Conservation (phyloP, 2,329 filamentous ascomycete species). For the Didymella pomorum region DNA sequence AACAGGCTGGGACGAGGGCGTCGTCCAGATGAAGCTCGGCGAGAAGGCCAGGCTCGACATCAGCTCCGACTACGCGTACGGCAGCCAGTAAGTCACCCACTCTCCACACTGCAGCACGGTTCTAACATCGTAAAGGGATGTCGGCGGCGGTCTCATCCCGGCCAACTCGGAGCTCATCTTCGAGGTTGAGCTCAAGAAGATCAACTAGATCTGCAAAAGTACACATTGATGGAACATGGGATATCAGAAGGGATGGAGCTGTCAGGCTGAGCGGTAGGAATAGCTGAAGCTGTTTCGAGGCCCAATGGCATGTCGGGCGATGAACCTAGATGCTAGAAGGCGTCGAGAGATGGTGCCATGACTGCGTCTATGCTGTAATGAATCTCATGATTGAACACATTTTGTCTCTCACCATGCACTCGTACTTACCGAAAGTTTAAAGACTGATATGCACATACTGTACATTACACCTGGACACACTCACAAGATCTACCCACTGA, state of each 20-base stretch:
- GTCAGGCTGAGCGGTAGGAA: neutral
- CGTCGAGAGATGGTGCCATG: neutral
- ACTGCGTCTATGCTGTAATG: neutral
- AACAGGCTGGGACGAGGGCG: conserved; percentile 67
- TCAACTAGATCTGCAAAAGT: conserved; percentile 32
- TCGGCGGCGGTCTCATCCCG: conserved; percentile 73
- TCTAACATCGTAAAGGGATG: conserved; percentile 1
- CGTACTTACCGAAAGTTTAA: neutral
- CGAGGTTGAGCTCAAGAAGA: conserved; percentile 48
- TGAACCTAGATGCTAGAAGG: neutral
- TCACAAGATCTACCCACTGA: too few relatives aligned
- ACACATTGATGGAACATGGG: neutral
- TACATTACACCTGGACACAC: too few relatives aligned
- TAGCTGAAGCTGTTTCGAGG: neutral
- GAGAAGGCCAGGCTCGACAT: conserved; percentile 89
- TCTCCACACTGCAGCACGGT: too few relatives aligned
- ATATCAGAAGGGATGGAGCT: neutral
- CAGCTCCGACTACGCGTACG: conserved; percentile 64
- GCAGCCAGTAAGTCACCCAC: conserved; percentile 28
- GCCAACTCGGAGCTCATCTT: conserved; percentile 78
- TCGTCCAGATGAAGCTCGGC: conserved; percentile 79
- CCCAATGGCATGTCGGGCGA: neutral
- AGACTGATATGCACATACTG: neutral
- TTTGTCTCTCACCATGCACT: neutral
- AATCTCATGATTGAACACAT: neutral